Conservation (phyloP, 2,329 filamentous ascomycete genomes). For the Dactylonectria estremocensis region DNA sequence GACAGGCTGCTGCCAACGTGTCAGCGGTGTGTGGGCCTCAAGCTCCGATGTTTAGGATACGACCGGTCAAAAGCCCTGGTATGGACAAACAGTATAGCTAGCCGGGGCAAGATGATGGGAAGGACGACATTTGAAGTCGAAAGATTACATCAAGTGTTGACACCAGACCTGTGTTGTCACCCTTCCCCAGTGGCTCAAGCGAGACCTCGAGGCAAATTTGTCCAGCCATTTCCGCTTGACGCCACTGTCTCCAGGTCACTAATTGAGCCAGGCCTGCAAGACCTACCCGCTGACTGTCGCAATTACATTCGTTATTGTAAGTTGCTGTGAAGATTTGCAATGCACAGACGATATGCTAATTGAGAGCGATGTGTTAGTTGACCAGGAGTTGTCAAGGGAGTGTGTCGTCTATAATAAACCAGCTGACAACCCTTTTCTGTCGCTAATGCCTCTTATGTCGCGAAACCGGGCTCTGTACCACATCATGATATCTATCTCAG, state of each 20-base stretch:
- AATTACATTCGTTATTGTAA: conserved; percentile 34
- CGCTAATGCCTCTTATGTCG: conserved; percentile 31
- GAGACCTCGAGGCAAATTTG: not conserved
- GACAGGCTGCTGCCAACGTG: conserved; percentile 27
- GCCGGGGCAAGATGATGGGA: conserved; percentile 30
- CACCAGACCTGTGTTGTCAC: not conserved
- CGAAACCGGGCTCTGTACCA: conserved; percentile 22
- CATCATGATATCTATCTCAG: conserved; percentile 32
- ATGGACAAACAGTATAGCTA: conserved; percentile 32
- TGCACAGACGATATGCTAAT: not conserved
- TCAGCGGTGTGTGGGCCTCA: conserved; percentile 19
- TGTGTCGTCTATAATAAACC: conserved; percentile 32
- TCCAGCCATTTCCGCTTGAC: not conserved
- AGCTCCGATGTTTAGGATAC: conserved; percentile 28
- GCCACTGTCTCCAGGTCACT: conserved; percentile 16
- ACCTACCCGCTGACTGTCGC: conserved; percentile 25
- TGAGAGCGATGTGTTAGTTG: conserved; percentile 12
- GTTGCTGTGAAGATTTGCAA: not conserved
- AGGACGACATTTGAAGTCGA: conserved; percentile 18
- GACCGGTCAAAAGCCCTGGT: conserved; percentile 18
- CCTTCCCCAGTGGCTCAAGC: not conserved
- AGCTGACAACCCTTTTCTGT: conserved; percentile 28
- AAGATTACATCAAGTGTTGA: too few relatives aligned
- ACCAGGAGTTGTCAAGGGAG: conserved; percentile 29
- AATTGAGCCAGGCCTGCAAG: conserved; percentile 31